Conservation (phyloP, 805 yeast genomes). For the Lipomyces japonicus region DNA sequence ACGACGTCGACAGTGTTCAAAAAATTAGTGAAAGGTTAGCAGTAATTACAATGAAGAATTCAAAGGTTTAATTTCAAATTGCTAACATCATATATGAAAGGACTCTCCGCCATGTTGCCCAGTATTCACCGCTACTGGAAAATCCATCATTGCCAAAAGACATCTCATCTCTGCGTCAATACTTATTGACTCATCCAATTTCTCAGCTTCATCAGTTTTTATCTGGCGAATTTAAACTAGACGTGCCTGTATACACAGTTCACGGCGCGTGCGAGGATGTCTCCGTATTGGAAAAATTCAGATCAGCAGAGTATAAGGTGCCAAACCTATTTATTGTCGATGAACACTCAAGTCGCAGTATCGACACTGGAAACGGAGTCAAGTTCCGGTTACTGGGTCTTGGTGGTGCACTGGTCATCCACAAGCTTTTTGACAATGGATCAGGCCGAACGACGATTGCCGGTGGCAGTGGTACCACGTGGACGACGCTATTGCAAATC, state of each 20-base stretch:
- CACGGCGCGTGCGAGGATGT: conserved; percentile 76
- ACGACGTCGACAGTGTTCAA: conserved; percentile 54
- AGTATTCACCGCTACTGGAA: conserved; percentile 58
- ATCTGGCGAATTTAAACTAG: conserved; percentile 42
- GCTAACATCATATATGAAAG: conserved; percentile 11
- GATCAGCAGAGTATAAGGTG: conserved; percentile 49
- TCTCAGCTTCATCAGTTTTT: conserved; percentile 53
- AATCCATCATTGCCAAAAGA: conserved; percentile 49
- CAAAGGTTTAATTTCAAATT: background rate
- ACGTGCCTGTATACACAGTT: conserved; percentile 70
- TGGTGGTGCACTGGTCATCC: conserved; percentile 67
- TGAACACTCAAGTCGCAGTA: conserved; percentile 48
- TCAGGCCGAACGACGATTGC: conserved; percentile 48
- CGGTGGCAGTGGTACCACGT: conserved; percentile 63
- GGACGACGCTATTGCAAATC: conserved; percentile 69
- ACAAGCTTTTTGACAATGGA: conserved; percentile 65
- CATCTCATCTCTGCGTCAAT: conserved; percentile 37
- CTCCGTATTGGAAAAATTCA: conserved; percentile 58
- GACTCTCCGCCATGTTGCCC: conserved; percentile 56
- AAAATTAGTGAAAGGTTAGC: conserved; percentile 53
- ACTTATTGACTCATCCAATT: conserved; percentile 33
- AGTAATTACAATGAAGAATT: background rate
- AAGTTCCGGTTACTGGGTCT: conserved; percentile 60
- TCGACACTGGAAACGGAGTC: conserved; percentile 44
- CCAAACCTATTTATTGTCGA: conserved; percentile 61